Percentiles rank a stretch among this genome's conserved stretches.
These are phyloP conservation scores for Stephania yunnanensis DNA, from an alignment of 164 flowering plant genomes.

Conservation along the genomic window DNA sequence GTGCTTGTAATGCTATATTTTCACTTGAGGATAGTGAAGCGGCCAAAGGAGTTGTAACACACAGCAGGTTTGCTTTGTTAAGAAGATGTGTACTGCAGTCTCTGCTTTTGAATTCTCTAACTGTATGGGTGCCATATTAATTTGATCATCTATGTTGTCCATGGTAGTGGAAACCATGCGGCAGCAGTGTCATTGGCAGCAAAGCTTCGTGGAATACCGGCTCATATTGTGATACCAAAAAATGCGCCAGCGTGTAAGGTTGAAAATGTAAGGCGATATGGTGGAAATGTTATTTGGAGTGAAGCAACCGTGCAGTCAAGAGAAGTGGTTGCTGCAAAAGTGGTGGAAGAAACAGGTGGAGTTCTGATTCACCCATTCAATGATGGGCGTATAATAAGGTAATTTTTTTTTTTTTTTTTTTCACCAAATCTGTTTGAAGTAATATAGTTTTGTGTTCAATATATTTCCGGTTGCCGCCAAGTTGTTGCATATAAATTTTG, in stretches of 20 bases:
- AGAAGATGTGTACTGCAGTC: no score
- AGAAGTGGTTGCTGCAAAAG: slow-evolving; percentile 48
- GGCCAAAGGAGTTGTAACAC: slow-evolving; percentile 83
- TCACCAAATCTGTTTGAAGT: no score
- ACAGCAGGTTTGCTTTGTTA: slow-evolving; percentile 67
- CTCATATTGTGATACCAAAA: slow-evolving; percentile 74
- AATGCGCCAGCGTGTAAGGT: slow-evolving; percentile 91
- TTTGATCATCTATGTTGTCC: slow-evolving; percentile 13
- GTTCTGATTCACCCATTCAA: slow-evolving; percentile 79
- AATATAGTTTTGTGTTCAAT: no score
- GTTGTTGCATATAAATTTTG: no score
- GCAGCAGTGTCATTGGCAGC: slow-evolving; percentile 93
- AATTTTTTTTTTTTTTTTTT: neutral
- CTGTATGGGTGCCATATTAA: neutral
- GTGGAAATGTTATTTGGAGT: slow-evolving; percentile 74
- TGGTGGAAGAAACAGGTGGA: slow-evolving; percentile 73
- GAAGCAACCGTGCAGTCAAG: slow-evolving; percentile 68
- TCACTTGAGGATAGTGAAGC: slow-evolving; percentile 69
- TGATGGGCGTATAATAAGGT: slow-evolving; percentile 77
- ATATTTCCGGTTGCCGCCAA: no score
- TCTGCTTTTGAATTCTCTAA: no score
- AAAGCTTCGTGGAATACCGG: slow-evolving; percentile 69
- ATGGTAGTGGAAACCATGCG: slow-evolving; percentile 86
- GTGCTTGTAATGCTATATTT: slow-evolving; percentile 88
- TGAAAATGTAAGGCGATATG: slow-evolving; percentile 77